Base-by-base conservation (phyloP, 2,329 filamentous ascomycete species). In the Neofusicoccum umdonicola region DNA sequence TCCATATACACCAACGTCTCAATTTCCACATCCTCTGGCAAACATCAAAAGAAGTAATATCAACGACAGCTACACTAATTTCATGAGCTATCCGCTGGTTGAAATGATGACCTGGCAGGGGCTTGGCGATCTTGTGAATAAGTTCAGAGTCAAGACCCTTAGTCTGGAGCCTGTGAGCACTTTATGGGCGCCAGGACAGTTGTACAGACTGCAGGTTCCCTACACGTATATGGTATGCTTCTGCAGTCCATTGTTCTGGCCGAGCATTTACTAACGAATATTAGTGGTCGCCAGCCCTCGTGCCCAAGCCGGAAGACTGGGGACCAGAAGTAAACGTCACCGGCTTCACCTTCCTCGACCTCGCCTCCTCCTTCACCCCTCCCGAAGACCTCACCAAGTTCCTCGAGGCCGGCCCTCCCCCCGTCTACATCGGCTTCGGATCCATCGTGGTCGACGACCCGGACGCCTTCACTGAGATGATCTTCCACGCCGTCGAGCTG, bases 81-180 rank as follows among this genome's bases (percentile, higher is more conserved):
- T 91, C 72, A 91, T 94, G 74, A 90, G 87, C 1, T 95, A 93
- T 72, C 88, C 90, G 0, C 78, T 94, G 41, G 90, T 94, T 1
- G 91, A 94, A 73, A 89, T 92, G 86, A 91, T 94, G 81, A 83
- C 81, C 17, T 84, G 81, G 81, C 81, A 83, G 69, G 81, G 83
- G 0, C 81, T 94, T 0, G 91, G 91, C 2, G 91, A 93, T 73
- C 78, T 94, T 34, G 85, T 94, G 68, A 94, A 94, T 71, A 81
- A 86, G 34, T 92, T 93, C 69, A 84, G 91, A 52, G 82, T 87
- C 4, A 86, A 88, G 63, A 91, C 87, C 0, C 79, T 94, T 0
- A 85, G 84, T 1, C 78, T 94, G 0, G 90, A 93, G 68, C 88
- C 90, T 0, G 87, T 94, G 1, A 90, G 88, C 41, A 91, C 88